These are phyloP conservation scores for Ophiostoma himal-ulmi DNA, from an alignment of 2,329 filamentous ascomycete genomes.

Conservation along the genomic window DNA sequence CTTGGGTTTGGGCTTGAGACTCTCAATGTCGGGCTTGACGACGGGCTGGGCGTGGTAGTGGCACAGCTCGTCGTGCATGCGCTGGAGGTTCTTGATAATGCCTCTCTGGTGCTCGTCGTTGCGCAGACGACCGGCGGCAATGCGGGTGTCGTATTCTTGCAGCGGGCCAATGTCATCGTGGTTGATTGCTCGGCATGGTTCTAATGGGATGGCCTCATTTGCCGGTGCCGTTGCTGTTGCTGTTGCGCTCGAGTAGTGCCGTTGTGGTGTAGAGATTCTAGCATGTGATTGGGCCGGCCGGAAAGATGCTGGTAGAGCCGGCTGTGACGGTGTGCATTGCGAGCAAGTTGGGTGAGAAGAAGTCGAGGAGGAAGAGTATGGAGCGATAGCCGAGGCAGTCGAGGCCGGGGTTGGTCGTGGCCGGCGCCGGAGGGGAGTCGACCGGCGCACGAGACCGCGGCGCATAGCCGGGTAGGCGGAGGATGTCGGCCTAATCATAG, in stretches of 20 bases:
- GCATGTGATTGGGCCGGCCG: slow-evolving; percentile 17
- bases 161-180: slow-evolving; percentile 58
- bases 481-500: slow-evolving; percentile 22
- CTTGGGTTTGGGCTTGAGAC: slow-evolving; percentile 45
- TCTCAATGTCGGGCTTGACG: slow-evolving; percentile 69
- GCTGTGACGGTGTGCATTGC: slow-evolving; percentile 18
- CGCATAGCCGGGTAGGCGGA: slow-evolving; percentile 21
- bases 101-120: slow-evolving; percentile 87
- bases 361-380: background rate
- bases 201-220: background rate
- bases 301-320: background rate
- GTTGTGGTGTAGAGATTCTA: slow-evolving; percentile 24
- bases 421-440: slow-evolving; percentile 18
- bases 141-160: slow-evolving; percentile 79
- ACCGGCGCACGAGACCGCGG: slow-evolving; percentile 21
- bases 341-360: slow-evolving; percentile 16
- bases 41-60: slow-evolving; percentile 69
- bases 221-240: slow-evolving; percentile 19
- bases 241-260: slow-evolving; percentile 23
- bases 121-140: slow-evolving; percentile 64
- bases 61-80: slow-evolving; percentile 76
- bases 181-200: background rate
- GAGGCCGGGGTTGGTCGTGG: background rate
- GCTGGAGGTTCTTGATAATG: slow-evolving; percentile 83
- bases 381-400: background rate